Conservation (phyloP, 108 stramenopile species). For the Craspedostauros australis region DNA sequence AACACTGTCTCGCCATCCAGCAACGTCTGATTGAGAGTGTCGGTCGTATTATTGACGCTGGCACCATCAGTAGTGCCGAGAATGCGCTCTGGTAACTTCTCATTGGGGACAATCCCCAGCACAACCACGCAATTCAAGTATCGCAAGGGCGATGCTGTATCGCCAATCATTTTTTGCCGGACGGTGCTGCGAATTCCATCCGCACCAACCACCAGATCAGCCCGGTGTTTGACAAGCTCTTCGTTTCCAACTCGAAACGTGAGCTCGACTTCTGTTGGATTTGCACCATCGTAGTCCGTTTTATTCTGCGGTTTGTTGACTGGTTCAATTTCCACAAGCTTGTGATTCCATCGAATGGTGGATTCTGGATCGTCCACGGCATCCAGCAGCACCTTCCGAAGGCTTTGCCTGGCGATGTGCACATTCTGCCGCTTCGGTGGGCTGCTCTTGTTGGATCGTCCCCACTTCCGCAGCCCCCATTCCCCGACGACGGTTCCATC, state of each 20-base stretch:
- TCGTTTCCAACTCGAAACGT: slow-evolving; percentile 32
- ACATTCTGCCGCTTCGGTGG: slow-evolving; percentile 68
- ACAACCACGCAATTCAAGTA: slow-evolving; percentile 79
- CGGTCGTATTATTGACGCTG: not conserved
- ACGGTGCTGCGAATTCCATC: slow-evolving; percentile 86
- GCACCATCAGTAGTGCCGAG: not conserved
- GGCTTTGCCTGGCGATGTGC: slow-evolving; percentile 69
- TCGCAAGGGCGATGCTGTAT: slow-evolving; percentile 38
- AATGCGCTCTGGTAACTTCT: not conserved
- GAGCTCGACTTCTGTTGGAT: slow-evolving; percentile 11
- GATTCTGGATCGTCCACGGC: slow-evolving; percentile 23
- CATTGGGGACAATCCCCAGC: slow-evolving; percentile 63
- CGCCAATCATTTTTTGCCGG: slow-evolving; percentile 39
- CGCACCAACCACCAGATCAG: slow-evolving; percentile 80
- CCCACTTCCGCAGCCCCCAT: slow-evolving; percentile 82
- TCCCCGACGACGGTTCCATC: slow-evolving; percentile 74
- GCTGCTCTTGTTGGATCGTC: slow-evolving; percentile 21
- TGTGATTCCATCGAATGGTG: slow-evolving; percentile 43
- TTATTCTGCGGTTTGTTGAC: not conserved
- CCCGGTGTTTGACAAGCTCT: slow-evolving; percentile 13
- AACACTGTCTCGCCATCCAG: slow-evolving; percentile 80
- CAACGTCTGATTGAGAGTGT: not conserved
- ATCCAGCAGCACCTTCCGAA: slow-evolving; percentile 53
- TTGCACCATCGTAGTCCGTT: slow-evolving; percentile 6
- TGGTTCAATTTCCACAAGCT: slow-evolving; percentile 25